Evolutionary conservation across 2,329 filamentous ascomycete species (phyloP).

Genomic region (Sphaerulina vaccinii): DNA sequence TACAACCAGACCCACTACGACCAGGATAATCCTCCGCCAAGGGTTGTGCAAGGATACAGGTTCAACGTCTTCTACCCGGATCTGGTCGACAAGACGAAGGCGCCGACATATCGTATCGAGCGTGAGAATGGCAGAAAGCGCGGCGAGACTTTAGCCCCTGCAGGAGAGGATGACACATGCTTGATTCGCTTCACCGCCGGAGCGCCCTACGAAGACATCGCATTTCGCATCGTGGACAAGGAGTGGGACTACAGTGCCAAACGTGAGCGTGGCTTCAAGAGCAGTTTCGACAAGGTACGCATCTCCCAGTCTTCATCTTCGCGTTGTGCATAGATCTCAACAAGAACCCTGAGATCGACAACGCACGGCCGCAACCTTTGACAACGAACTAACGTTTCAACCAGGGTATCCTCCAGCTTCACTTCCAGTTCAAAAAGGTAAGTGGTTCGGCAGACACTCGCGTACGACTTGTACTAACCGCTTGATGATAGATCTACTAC

Average conservation of each 20-base stretch:
- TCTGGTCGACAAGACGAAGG: slow-evolving; percentile 89
- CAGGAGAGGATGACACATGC: slow-evolving; percentile 95
- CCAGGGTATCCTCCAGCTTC: slow-evolving; percentile 89
- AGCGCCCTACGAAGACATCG: slow-evolving; percentile 93
- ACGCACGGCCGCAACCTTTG: slow-evolving; percentile 4
- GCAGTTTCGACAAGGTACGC: slow-evolving; percentile 92
- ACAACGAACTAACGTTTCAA: slow-evolving; percentile 34
- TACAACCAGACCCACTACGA: slow-evolving; percentile 99
- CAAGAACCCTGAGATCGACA: slow-evolving; percentile 6
- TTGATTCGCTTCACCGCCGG: slow-evolving; percentile 94
- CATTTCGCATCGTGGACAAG: slow-evolving; percentile 94
- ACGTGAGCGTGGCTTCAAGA: slow-evolving; percentile 88
- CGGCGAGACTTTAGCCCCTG: slow-evolving; percentile 88
- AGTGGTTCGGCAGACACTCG: slow-evolving; percentile 21
- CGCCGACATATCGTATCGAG: slow-evolving; percentile 93
- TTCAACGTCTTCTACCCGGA: slow-evolving; percentile 99
- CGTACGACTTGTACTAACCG: slow-evolving; percentile 20
- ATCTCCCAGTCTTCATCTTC: not conserved
- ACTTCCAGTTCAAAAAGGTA: slow-evolving; percentile 99
- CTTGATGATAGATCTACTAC: slow-evolving; percentile 46
- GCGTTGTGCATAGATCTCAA: not conserved
- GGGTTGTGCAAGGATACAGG: slow-evolving; percentile 98
- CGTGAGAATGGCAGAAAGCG: slow-evolving; percentile 85
- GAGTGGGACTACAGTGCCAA: slow-evolving; percentile 99
- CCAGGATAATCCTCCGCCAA: slow-evolving; percentile 94